Percentiles rank a stretch among this genome's conserved stretches.
phyloP scores from a whole-genome alignment of 345 rosid species.

The Moricandia arvensis region DNA sequence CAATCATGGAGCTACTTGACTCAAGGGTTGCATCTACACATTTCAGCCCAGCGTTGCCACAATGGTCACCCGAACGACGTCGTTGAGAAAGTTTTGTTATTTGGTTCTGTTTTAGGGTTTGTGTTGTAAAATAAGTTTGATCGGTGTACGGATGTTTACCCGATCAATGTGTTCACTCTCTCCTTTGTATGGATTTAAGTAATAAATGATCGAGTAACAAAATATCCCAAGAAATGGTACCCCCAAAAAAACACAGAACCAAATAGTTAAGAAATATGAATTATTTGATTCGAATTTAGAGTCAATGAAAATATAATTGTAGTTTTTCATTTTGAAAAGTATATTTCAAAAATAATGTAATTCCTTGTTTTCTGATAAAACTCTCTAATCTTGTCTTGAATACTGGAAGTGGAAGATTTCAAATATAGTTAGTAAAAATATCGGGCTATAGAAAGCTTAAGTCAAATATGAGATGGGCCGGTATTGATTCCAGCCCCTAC shows the following conservation, averaged over 20 bases:
- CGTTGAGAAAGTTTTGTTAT: conserved; percentile 13
- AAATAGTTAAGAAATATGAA: not conserved
- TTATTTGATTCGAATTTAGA: no score
- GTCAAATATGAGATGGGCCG: not conserved
- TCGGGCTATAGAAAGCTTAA: not conserved
- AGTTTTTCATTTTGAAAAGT: no score
- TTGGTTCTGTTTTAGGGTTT: conserved; percentile 12
- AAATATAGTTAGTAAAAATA: not conserved
- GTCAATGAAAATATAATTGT: no score
- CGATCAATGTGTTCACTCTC: conserved; percentile 8
- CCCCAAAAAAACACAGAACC: no score
- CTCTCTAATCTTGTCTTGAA: no score
- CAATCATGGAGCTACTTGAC: conserved; percentile 71
- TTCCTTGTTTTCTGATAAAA: no score
- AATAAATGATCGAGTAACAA: not conserved
- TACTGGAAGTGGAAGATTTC: no score
- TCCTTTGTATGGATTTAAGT: not conserved
- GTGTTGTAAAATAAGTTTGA: conserved; percentile 23
- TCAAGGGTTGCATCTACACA: conserved; percentile 62
- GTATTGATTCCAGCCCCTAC: not conserved
- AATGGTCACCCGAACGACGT: conserved; percentile 59
- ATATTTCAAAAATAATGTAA: no score
- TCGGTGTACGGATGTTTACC: conserved; percentile 28
- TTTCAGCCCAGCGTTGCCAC: conserved; percentile 65
- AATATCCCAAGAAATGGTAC: not conserved